Conservation (phyloP, 768 basidiomycete species). For the Vishniacozyma victoriae region DNA sequence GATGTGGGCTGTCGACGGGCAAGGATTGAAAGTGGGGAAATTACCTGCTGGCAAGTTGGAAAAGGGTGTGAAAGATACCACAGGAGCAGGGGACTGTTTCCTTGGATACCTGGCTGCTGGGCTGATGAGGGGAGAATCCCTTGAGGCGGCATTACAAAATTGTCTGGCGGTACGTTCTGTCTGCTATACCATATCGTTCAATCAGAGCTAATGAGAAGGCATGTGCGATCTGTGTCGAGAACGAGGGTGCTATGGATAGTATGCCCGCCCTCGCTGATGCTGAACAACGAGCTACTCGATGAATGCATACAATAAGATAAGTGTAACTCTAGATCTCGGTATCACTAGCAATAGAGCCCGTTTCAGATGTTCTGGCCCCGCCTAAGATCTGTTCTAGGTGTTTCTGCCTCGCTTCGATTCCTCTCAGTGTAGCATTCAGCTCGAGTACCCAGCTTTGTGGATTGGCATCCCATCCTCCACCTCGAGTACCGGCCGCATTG, state of each 20-base stretch:
- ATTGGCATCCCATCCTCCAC: not conserved
- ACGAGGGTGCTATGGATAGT: constrained; percentile 43
- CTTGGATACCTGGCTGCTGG: constrained; percentile 44
- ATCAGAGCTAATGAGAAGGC: too few relatives aligned
- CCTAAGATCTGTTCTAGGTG: not conserved
- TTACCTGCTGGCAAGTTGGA: constrained; percentile 34
- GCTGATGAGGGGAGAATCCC: constrained; percentile 25
- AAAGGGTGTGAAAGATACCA: constrained; percentile 39
- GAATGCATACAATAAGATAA: too few relatives aligned
- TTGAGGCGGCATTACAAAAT: constrained; percentile 26
- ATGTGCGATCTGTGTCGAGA: constrained; percentile 46
- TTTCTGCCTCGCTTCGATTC: not conserved
- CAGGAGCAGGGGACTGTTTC: constrained; percentile 47
- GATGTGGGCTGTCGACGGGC: constrained; percentile 7
- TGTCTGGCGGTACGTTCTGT: constrained; percentile 38
- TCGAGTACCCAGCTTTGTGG: not conserved
- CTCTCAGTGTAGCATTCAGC: not conserved
- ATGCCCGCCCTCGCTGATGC: constrained; percentile 2
- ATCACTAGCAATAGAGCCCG: too few relatives aligned
- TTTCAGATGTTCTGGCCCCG: not conserved
- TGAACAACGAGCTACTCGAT: too few relatives aligned
- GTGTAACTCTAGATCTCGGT: too few relatives aligned
- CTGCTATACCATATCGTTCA: not conserved
- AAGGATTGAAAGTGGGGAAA: constrained; percentile 7
- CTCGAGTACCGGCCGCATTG: too few relatives aligned